Evolutionary conservation across 2,329 filamentous ascomycete genomes (phyloP).

Genomic region (Neopestalotiopsis rosae): DNA sequence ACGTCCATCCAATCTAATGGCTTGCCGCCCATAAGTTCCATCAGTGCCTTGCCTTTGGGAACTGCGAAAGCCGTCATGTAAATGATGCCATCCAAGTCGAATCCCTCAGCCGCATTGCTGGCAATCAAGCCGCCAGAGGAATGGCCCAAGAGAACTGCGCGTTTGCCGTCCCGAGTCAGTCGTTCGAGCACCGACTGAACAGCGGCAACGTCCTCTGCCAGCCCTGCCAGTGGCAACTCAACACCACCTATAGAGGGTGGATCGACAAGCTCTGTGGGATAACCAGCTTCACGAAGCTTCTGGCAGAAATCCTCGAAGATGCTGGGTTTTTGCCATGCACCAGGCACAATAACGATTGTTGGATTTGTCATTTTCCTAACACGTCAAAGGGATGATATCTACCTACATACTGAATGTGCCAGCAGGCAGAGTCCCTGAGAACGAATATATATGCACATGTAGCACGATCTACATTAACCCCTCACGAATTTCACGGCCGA

Average conservation of each 20-base stretch:
- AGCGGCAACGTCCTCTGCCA: conserved; percentile 18
- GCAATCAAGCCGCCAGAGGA: conserved; percentile 18
- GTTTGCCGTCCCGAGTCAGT: conserved; percentile 9
- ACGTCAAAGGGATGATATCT: not conserved
- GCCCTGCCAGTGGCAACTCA: conserved; percentile 13
- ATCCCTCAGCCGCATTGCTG: conserved; percentile 17
- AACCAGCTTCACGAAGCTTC: conserved; percentile 12
- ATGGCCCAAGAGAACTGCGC: conserved; percentile 12
- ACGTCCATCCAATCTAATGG: conserved; percentile 24
- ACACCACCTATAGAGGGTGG: conserved; percentile 18
- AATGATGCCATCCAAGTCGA: conserved; percentile 18
- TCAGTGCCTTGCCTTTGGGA: conserved; percentile 15
- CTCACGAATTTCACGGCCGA: not conserved
- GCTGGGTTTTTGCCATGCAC: conserved; percentile 18
- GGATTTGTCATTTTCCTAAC: conserved; percentile 16
- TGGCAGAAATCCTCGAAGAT: conserved; percentile 2
- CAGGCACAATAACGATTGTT: conserved; percentile 18
- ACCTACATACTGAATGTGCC: no score
- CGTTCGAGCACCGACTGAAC: conserved; percentile 13
- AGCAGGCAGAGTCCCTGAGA: no score
- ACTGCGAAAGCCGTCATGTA: conserved; percentile 19
- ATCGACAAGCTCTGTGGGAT: conserved; percentile 3
- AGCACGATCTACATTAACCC: not conserved
- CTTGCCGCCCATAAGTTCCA: conserved; percentile 23
- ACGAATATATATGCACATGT: not conserved